phyloP scores from a whole-genome alignment of 2,329 filamentous ascomycete species.

The Mycosphaerelloides madeirae region DNA sequence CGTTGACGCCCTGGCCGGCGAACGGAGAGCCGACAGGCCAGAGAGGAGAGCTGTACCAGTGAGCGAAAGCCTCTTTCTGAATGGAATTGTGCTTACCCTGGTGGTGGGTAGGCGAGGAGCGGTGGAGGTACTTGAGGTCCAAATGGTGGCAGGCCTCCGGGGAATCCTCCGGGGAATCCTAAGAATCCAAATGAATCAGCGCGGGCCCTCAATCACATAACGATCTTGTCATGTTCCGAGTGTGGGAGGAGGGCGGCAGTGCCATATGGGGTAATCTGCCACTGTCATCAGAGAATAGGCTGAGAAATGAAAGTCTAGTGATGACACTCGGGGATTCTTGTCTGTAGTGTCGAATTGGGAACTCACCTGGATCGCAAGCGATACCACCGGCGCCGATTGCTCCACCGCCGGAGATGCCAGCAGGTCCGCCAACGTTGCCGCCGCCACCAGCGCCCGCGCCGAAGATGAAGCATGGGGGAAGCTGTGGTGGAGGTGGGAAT shows the following conservation, averaged over 20 bases:
- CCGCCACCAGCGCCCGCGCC: too few relatives aligned
- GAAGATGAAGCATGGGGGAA: not conserved
- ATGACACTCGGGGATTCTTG: too few relatives aligned
- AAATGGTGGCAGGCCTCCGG: not conserved
- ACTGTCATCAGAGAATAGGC: too few relatives aligned
- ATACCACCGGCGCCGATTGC: too few relatives aligned
- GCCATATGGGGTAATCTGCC: too few relatives aligned
- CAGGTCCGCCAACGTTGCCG: not conserved
- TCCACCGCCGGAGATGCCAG: not conserved
- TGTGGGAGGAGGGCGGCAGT: too few relatives aligned
- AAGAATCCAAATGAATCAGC: not conserved
- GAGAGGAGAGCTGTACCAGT: not conserved
- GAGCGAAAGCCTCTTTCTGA: too few relatives aligned
- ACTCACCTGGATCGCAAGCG: too few relatives aligned
- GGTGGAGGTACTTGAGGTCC: not conserved
- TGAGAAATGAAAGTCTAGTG: too few relatives aligned
- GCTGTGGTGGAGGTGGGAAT: not conserved
- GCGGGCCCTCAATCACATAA: not conserved
- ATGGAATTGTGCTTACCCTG: not conserved
- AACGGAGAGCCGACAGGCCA: not conserved
- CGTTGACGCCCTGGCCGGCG: not conserved
- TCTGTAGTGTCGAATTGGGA: too few relatives aligned
- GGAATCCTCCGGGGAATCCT: not conserved
- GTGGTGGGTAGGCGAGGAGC: not conserved
- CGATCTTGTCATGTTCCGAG: not conserved